Evolutionary conservation across 2,329 filamentous ascomycete species (phyloP).

Genomic region (Ramularia collo-cygni): DNA sequence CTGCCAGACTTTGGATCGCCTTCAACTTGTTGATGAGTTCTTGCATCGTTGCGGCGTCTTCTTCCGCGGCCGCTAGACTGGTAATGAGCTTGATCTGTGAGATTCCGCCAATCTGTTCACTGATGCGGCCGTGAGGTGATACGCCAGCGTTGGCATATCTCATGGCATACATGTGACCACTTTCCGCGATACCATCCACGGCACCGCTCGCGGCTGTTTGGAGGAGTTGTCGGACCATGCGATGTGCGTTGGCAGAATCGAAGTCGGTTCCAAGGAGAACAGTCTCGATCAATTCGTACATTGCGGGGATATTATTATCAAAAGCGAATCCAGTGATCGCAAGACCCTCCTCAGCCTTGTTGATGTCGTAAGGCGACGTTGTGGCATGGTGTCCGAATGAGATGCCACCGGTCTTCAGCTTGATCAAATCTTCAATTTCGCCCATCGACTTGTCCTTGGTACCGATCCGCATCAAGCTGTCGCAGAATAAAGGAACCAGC

Average conservation of each 20-base stretch:
- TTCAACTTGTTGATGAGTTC: conserved; percentile 61
- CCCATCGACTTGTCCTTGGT: conserved; percentile 87
- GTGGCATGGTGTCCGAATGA: conserved; percentile 78
- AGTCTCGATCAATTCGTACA: conserved; percentile 78
- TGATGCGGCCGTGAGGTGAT: conserved; percentile 62
- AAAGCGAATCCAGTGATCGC: conserved; percentile 80
- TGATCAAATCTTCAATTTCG: conserved; percentile 90
- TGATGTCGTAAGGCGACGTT: conserved; percentile 66
- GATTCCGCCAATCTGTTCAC: conserved; percentile 83
- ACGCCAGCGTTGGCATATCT: conserved; percentile 76
- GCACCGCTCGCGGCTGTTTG: conserved; percentile 83
- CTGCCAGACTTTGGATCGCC: conserved; percentile 70
- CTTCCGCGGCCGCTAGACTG: conserved; percentile 67
- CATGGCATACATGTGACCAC: conserved; percentile 80
- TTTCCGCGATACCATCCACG: conserved; percentile 83
- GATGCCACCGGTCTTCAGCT: conserved; percentile 89
- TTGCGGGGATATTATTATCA: conserved; percentile 80
- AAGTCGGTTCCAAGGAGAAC: conserved; percentile 86
- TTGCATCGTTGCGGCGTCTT: conserved; percentile 63
- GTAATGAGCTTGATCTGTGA: conserved; percentile 82
- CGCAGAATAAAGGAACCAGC: conserved; percentile 82
- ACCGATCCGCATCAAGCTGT: conserved; percentile 86
- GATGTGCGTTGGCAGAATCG: conserved; percentile 70
- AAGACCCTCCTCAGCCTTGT: conserved; percentile 69
- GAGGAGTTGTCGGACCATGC: conserved; percentile 77